A percentile compares a stretch with the other conserved stretches of the same genome.
Evolutionary conservation across 352 stramenopile species (phyloP).

Genomic region (Pythium sp.): DNA sequence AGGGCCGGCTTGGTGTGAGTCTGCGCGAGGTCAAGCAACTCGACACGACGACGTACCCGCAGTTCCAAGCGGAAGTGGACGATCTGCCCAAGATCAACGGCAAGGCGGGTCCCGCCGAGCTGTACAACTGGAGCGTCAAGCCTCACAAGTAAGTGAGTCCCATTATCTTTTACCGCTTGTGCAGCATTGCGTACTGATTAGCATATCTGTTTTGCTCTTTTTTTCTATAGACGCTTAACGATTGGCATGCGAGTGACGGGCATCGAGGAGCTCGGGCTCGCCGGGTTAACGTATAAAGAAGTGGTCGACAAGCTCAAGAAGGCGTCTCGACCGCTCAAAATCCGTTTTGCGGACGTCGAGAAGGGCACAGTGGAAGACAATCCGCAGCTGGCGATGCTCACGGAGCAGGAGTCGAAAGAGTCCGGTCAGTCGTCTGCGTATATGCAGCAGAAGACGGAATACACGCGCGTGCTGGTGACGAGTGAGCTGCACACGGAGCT

Average conservation of each 20-base stretch:
- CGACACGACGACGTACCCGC: conserved; percentile 73
- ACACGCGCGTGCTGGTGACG: conserved; percentile 76
- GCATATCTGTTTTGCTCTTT: neutral
- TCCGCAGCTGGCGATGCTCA: conserved; percentile 31
- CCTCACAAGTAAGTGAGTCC: conserved; percentile 41
- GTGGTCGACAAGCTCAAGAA: conserved; percentile 77
- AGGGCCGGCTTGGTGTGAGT: conserved; percentile 78
- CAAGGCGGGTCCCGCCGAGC: conserved; percentile 78
- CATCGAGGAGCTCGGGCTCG: conserved; percentile 68
- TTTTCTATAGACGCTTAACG: conserved; percentile 43
- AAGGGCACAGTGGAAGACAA: conserved; percentile 78
- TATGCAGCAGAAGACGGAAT: conserved; percentile 77
- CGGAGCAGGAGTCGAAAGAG: conserved; percentile 24
- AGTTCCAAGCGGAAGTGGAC: conserved; percentile 89
- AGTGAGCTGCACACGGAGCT: conserved; percentile 82
- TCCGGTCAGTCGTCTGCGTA: conserved; percentile 57
- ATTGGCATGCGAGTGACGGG: conserved; percentile 84
- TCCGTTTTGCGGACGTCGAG: conserved; percentile 79
- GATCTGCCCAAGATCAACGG: conserved; percentile 85
- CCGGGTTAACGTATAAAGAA: conserved; percentile 79
- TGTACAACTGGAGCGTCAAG: conserved; percentile 90
- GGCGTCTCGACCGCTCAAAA: conserved; percentile 64
- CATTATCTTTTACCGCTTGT: neutral
- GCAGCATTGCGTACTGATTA: neutral
- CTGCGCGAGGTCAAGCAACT: conserved; percentile 72